Evolutionary conservation across 768 basidiomycete genomes (phyloP).

Genomic region (Coprinellus micaceus): DNA sequence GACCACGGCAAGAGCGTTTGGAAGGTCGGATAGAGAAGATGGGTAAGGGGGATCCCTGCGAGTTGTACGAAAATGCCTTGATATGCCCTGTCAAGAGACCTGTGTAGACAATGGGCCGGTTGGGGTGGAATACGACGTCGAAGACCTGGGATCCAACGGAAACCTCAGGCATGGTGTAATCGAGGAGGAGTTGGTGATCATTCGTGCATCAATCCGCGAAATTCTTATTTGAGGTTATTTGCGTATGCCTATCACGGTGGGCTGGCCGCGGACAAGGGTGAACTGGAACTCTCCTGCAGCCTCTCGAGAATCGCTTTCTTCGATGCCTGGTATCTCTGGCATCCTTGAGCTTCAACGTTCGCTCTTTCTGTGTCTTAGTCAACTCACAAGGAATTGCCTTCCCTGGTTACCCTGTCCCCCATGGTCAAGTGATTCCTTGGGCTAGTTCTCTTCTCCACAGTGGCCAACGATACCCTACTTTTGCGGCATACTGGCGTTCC

Average conservation of each 20-base stretch:
- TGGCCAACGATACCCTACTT: no score
- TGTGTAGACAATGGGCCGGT: slow-evolving; percentile 62
- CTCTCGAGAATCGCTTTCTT: no score
- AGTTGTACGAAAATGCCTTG: slow-evolving; percentile 78
- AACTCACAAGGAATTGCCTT: no score
- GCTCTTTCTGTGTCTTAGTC: no score
- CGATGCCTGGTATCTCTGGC: no score
- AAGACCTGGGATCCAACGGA: slow-evolving; percentile 77
- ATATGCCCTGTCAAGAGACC: slow-evolving; percentile 80
- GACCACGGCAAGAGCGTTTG: slow-evolving; percentile 78
- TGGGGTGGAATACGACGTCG: slow-evolving; percentile 86
- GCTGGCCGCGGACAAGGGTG: not conserved
- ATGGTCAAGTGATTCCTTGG: no score
- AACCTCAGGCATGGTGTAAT: slow-evolving; percentile 52
- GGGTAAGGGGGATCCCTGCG: slow-evolving; percentile 54
- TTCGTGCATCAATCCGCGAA: not conserved
- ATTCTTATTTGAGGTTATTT: slow-evolving; percentile 1
- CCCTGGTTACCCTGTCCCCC: no score
- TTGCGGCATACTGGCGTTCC: no score
- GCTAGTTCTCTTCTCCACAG: no score
- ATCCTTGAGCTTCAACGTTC: no score
- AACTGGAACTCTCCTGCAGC: not conserved
- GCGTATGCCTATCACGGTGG: not conserved
- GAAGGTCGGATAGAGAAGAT: slow-evolving; percentile 68
- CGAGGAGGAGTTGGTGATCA: not conserved